Percentiles rank a stretch among this genome's conserved stretches.
phyloP scores from a whole-genome alignment of 495 filamentous ascomycete genomes.

The Neurospora terricola region DNA sequence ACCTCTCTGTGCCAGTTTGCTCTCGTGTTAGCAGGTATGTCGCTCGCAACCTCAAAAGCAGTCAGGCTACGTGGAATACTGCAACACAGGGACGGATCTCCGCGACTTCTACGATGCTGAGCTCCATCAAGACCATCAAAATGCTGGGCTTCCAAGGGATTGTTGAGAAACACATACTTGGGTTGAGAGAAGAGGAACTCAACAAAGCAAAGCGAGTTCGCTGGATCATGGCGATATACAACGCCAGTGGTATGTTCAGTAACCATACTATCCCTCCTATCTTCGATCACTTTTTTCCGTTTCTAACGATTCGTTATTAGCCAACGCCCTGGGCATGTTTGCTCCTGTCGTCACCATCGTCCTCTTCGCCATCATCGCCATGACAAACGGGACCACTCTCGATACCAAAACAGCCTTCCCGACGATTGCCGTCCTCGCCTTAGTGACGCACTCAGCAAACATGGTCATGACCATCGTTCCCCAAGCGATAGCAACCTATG shows the following conservation, averaged over 20 bases:
- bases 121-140: slow-evolving; percentile 51
- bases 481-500: slow-evolving; percentile 17
- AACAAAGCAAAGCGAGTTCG: slow-evolving; percentile 45
- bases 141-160: slow-evolving; percentile 47
- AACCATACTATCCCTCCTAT: neutral
- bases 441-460: slow-evolving; percentile 32
- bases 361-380: slow-evolving; percentile 24
- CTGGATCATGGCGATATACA: slow-evolving; percentile 32
- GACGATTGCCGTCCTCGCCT: slow-evolving; percentile 23
- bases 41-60: slow-evolving; percentile 34
- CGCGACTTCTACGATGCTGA: slow-evolving; percentile 40
- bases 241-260: slow-evolving; percentile 27
- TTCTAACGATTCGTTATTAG: slow-evolving; percentile 4
- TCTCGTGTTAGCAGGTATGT: slow-evolving; percentile 34
- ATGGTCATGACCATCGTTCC: slow-evolving; percentile 35
- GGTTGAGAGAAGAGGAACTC: slow-evolving; percentile 46
- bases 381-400: slow-evolving; percentile 5
- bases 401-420: slow-evolving; percentile 30
- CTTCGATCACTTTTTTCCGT: neutral
- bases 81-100: slow-evolving; percentile 45
- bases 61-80: slow-evolving; percentile 40
- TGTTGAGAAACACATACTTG: slow-evolving; percentile 34
- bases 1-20: slow-evolving; percentile 18
- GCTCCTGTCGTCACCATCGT: slow-evolving; percentile 30
- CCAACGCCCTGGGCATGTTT: slow-evolving; percentile 34